Base-by-base conservation (phyloP, 805 yeast species). In the Tetrapisispora arboricola region DNA sequence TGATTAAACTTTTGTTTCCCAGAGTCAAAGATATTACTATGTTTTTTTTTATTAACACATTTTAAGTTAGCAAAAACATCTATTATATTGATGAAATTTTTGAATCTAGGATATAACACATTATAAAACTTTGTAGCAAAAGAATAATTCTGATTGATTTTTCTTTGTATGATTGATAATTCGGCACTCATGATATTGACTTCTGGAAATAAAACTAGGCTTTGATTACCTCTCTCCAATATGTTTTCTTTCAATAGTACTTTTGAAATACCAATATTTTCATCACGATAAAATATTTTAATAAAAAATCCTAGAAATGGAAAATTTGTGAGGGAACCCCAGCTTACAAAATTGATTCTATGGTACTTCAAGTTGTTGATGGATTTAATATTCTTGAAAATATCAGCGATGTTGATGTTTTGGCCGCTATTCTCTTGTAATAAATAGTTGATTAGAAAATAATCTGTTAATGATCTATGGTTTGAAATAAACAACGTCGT, bases 141-240 rank as follows among this genome's bases (percentile, higher is more conserved):
- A 5, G 57, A 51, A 50, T 71, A 76, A 42, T 71, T 69, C 31
- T 71, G 71, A 36, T 79, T 69, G 45, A 77, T 68, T 24, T 70
- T 67, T 30, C 69, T 65, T 45, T 86, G 94, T 39, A 51, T 57
- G 47, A 35, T 65, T 31, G 49, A 56, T 34, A 68, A 68, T 28
- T 71, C 71, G 10, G 71, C 65, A 0, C 78, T 73, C 58, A 75
- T 72, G 7, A 82, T 73, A 51, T 82, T 83, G 4, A 84, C 95
- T 59, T 88, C 96, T 0, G 96, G 96, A 49, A 87, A 87, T 8
- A 84, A 47, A 0, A 79, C 76, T 0, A 86, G 50, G 84, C 94
- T 78, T 48, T 74, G 71, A 21, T 47, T 51, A 26, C 53, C 63
- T 54, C 31, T 66, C 57, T 41, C 55, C 57, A 25, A 60, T 8